A percentile compares a stretch with the other conserved stretches of the same genome.
phyloP scores from a whole-genome alignment of 106 monocot genomes.

The Hemerocallis citrina region DNA sequence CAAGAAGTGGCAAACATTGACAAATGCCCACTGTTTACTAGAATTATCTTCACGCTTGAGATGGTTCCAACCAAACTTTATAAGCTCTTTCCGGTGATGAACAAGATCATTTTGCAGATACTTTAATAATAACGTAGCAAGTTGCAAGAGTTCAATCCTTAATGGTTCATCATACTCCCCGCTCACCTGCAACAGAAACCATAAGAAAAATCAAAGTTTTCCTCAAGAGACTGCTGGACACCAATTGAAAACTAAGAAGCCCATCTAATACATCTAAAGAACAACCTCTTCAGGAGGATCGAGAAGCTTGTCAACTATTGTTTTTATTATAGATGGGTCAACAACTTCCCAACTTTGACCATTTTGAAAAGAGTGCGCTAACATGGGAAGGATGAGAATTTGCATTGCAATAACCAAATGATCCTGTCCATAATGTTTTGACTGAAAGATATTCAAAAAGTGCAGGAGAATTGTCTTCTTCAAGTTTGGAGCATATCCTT shows the following conservation, averaged over 20 bases:
- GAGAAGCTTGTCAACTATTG: conserved; percentile 96
- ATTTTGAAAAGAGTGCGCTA: conserved; percentile 91
- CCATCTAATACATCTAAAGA: neutral
- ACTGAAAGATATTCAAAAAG: conserved; percentile 82
- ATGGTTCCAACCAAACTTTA: conserved; percentile 99
- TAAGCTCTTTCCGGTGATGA: conserved; percentile 94
- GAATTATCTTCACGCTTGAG: conserved; percentile 99
- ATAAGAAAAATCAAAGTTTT: neutral
- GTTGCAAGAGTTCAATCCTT: conserved; percentile 92
- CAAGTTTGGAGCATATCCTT: conserved; percentile 84
- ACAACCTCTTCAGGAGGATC: conserved; percentile 98
- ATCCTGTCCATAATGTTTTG: conserved; percentile 84
- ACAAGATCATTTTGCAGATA: conserved; percentile 92
- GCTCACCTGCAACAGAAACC: conserved; percentile 61
- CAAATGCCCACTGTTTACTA: conserved; percentile 99
- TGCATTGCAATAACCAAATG: conserved; percentile 98
- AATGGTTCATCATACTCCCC: conserved; percentile 96
- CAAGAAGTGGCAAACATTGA: conserved; percentile 98
- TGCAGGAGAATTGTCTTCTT: conserved; percentile 87
- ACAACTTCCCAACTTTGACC: conserved; percentile 94
- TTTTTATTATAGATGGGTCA: conserved; percentile 79
- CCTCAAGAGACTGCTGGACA: neutral
- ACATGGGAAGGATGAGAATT: conserved; percentile 95
- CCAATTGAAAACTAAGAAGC: neutral
- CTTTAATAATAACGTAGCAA: conserved; percentile 92